Evolutionary conservation across 768 basidiomycete species (phyloP).

Genomic region (Rhizopogon vinicolor): DNA sequence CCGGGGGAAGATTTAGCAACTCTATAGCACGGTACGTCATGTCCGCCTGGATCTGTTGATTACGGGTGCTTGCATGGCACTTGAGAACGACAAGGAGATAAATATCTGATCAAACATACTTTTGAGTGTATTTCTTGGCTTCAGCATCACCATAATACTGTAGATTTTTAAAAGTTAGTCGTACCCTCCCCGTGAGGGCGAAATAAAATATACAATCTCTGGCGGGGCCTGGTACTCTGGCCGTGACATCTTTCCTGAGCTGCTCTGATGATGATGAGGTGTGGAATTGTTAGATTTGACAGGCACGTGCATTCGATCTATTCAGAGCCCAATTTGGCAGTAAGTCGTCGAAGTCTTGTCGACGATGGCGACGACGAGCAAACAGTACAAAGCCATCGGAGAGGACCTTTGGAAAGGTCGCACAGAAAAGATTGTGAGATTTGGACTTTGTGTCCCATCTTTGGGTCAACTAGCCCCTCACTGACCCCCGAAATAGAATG

Average conservation of each 20-base stretch:
- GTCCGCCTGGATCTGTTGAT: slow-evolving; percentile 93
- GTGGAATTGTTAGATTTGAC: background rate
- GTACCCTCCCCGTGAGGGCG: background rate
- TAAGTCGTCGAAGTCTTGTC: background rate
- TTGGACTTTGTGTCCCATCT: too few relatives aligned
- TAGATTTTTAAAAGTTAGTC: background rate
- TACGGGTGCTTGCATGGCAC: slow-evolving; percentile 64
- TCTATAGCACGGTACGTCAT: slow-evolving; percentile 98
- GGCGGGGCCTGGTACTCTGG: slow-evolving; percentile 88
- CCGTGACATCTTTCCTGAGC: slow-evolving; percentile 57
- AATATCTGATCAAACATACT: slow-evolving; percentile 43
- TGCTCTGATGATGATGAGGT: background rate
- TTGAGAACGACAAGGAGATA: slow-evolving; percentile 12
- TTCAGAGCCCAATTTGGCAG: background rate
- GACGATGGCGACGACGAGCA: slow-evolving; percentile 67
- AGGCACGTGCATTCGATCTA: background rate
- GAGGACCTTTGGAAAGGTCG: slow-evolving; percentile 96
- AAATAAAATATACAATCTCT: slow-evolving; percentile 65
- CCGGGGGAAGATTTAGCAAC: slow-evolving; percentile 76
- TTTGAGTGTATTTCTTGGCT: slow-evolving; percentile 95
- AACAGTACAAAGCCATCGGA: slow-evolving; percentile 83
- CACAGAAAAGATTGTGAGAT: slow-evolving; percentile 88
- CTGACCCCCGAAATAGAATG: slow-evolving; percentile 58
- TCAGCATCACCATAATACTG: slow-evolving; percentile 97
- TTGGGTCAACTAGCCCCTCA: slow-evolving; percentile 16